phyloP scores from a whole-genome alignment of 2,329 filamentous ascomycete species.

The Chaetomium olivaceum region DNA sequence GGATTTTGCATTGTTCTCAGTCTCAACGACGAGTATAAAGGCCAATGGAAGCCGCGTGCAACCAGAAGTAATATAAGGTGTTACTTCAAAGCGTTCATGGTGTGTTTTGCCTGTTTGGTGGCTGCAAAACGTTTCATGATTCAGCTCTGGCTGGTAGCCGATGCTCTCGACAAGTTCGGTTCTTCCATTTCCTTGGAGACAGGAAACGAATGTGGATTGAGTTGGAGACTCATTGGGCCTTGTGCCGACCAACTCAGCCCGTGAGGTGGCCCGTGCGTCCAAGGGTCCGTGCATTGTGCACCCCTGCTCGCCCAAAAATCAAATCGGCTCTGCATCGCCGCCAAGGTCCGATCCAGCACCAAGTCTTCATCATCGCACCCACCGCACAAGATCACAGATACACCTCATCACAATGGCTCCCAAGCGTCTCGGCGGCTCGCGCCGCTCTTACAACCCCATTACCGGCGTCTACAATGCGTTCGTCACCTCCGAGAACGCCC shows the following conservation, averaged over 20 bases:
- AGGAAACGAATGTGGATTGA: too few relatives aligned
- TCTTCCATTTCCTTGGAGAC: too few relatives aligned
- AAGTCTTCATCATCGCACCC: constrained; percentile 26
- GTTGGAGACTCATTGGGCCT: too few relatives aligned
- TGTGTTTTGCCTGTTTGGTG: too few relatives aligned
- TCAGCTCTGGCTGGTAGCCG: too few relatives aligned
- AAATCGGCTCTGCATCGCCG: constrained; percentile 3
- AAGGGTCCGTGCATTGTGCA: not conserved
- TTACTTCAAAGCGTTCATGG: too few relatives aligned
- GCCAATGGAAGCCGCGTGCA: not conserved
- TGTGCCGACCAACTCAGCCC: too few relatives aligned
- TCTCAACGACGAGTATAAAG: too few relatives aligned
- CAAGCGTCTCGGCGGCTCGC: constrained; percentile 50
- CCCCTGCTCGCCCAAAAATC: constrained; percentile 12
- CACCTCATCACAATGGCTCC: constrained; percentile 57
- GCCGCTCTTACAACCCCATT: constrained; percentile 50
- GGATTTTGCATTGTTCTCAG: too few relatives aligned
- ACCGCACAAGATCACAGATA: constrained; percentile 7
- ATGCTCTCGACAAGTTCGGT: too few relatives aligned
- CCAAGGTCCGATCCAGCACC: not conserved
- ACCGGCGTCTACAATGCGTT: constrained; percentile 57
- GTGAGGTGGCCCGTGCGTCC: constrained; percentile 2
- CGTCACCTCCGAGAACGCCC: constrained; percentile 63
- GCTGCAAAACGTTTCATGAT: too few relatives aligned
- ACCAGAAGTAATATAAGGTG: not conserved